Evolutionary conservation across 108 stramenopile genomes (phyloP).

Genomic region (Skeletonema costatum): DNA sequence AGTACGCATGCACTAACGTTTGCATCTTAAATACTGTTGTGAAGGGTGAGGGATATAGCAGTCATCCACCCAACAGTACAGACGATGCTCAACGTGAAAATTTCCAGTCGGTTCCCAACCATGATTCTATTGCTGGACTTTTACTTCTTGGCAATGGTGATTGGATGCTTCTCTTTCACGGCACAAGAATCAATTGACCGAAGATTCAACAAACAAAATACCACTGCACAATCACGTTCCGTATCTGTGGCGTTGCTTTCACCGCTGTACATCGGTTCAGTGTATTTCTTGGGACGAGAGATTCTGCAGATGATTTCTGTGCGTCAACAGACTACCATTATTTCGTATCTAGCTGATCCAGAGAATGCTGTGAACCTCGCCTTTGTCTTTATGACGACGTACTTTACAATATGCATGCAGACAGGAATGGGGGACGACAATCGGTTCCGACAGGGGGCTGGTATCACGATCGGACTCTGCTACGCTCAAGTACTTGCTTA

Average conservation of each 20-base stretch:
- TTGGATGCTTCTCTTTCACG: conserved; percentile 50
- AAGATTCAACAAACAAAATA: conserved; percentile 26
- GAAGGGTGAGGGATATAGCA: conserved; percentile 66
- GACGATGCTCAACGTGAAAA: conserved; percentile 72
- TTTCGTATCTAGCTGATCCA: conserved; percentile 60
- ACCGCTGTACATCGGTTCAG: conserved; percentile 60
- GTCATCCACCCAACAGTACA: conserved; percentile 77
- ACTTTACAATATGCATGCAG: conserved; percentile 70
- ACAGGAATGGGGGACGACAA: conserved; percentile 31
- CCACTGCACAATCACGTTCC: not conserved
- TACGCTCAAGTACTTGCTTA: conserved; percentile 77
- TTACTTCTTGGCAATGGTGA: conserved; percentile 58
- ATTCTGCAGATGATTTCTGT: conserved; percentile 59
- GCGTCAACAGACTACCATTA: conserved; percentile 47
- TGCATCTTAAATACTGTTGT: not conserved
- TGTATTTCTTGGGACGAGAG: conserved; percentile 78
- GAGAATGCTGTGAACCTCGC: conserved; percentile 74
- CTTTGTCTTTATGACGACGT: conserved; percentile 69
- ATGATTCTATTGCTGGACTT: conserved; percentile 79
- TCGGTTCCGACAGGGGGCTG: conserved; percentile 62
- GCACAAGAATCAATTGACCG: conserved; percentile 22
- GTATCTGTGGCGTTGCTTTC: conserved; percentile 13
- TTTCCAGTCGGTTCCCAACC: conserved; percentile 77
- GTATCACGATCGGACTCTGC: conserved; percentile 68
- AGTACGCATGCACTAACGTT: not conserved